These are phyloP conservation scores for Vanderwaltozyma yarrowii DNA, from an alignment of 805 yeast species.

Conservation along the genomic window DNA sequence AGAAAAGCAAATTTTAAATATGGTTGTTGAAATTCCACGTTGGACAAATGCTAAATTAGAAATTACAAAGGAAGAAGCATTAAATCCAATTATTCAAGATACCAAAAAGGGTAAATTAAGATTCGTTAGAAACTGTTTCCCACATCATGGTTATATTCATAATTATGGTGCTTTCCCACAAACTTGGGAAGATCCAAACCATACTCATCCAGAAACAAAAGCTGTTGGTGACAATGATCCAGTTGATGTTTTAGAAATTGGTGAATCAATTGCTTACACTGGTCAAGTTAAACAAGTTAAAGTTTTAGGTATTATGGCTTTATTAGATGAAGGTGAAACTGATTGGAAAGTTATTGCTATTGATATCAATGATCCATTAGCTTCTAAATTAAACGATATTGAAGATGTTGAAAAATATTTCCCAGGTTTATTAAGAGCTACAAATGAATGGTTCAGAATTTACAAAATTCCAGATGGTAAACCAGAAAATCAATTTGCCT, in stretches of 20 bases:
- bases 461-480: slow-evolving; percentile 98
- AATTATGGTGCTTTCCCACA: slow-evolving; percentile 99
- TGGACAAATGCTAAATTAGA: slow-evolving; percentile 98
- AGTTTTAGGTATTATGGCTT: slow-evolving; percentile 88
- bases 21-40: slow-evolving; percentile 96
- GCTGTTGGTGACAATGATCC: slow-evolving; percentile 80
- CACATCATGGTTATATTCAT: slow-evolving; percentile 97
- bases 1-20: slow-evolving; percentile 76
- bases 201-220: slow-evolving; percentile 53
- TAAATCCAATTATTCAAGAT: slow-evolving; percentile 95
- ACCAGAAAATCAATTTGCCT: slow-evolving; percentile 94
- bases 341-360: slow-evolving; percentile 91
- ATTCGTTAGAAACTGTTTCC: slow-evolving; percentile 95
- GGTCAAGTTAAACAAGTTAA: slow-evolving; percentile 83
- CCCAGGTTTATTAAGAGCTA: slow-evolving; percentile 89
- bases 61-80: slow-evolving; percentile 69
- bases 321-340: slow-evolving; percentile 85
- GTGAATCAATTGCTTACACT: slow-evolving; percentile 50
- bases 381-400: slow-evolving; percentile 75
- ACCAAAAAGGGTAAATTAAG: slow-evolving; percentile 94
- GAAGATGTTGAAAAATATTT: slow-evolving; percentile 83
- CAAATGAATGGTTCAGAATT: slow-evolving; percentile 97
- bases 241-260: slow-evolving; percentile 76
- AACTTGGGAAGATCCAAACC: slow-evolving; percentile 72
- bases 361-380: slow-evolving; percentile 80